A percentile compares a stretch with the other conserved stretches of the same genome.
phyloP scores from a whole-genome alignment of 1,284 basidiomycete species.

The Ceratobasidium sp. region DNA sequence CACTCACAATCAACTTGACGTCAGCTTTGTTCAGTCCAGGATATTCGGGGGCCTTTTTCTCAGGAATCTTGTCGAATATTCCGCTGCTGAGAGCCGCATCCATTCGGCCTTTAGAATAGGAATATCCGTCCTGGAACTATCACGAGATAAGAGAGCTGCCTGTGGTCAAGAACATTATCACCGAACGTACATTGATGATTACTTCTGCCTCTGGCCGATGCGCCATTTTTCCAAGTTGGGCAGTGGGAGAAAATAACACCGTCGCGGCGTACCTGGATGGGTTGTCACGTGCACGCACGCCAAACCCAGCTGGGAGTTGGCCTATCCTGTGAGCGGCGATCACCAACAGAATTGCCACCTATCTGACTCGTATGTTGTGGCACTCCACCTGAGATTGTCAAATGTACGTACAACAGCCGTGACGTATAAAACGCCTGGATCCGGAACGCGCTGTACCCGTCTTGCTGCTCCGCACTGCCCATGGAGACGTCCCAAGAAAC shows the following conservation, averaged over 20 bases:
- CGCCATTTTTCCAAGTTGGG: slow-evolving; percentile 24
- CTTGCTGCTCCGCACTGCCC: neutral
- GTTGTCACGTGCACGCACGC: neutral
- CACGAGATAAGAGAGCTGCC: neutral
- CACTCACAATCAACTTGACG: slow-evolving; percentile 45
- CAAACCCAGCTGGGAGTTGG: neutral
- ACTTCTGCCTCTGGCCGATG: slow-evolving; percentile 43
- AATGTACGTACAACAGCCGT: slow-evolving; percentile 38
- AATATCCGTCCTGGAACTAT: slow-evolving; percentile 47
- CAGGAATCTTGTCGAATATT: slow-evolving; percentile 34
- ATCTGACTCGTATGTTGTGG: slow-evolving; percentile 14
- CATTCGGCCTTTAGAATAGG: slow-evolving; percentile 47
- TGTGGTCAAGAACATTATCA: neutral
- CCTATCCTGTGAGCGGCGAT: neutral
- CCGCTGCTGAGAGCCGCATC: slow-evolving; percentile 47
- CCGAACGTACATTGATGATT: slow-evolving; percentile 29
- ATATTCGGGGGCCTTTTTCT: slow-evolving; percentile 31
- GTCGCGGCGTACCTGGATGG: slow-evolving; percentile 10
- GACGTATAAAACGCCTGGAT: slow-evolving; percentile 28
- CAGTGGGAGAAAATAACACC: slow-evolving; percentile 1
- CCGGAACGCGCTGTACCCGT: slow-evolving; percentile 1
- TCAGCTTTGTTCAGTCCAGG: slow-evolving; percentile 44
- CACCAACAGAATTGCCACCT: neutral
- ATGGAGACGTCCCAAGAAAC: slow-evolving; percentile 38
- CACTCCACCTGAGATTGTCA: slow-evolving; percentile 14